Conservation (phyloP, 2,329 filamentous ascomycete genomes). For the Venturia effusa region DNA sequence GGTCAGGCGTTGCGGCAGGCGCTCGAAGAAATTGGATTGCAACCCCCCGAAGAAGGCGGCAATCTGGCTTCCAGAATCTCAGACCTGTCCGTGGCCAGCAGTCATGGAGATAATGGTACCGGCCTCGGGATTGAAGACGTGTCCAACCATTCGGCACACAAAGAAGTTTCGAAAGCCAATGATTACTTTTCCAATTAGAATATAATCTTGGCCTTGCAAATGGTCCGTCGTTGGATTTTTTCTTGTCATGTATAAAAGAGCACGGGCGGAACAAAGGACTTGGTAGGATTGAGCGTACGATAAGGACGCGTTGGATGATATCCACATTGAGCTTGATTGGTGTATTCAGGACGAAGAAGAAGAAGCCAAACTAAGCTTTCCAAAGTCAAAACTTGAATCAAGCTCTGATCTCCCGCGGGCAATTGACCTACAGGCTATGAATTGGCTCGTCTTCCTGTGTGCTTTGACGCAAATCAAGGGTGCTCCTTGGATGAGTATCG, state of each 20-base stretch:
- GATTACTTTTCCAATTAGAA: not conserved
- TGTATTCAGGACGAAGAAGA: too few species aligned
- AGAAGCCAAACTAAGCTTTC: too few species aligned
- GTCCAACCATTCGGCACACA: not conserved
- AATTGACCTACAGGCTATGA: too few species aligned
- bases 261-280: too few species aligned
- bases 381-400: too few species aligned
- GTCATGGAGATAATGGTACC: not conserved
- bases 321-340: too few species aligned
- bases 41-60: not conserved
- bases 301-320: too few species aligned
- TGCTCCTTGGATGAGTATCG: too few species aligned
- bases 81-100: not conserved
- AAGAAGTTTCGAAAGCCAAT: not conserved
- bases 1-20: constrained; percentile 69
- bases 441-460: too few species aligned
- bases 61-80: not conserved
- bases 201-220: not conserved
- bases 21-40: constrained; percentile 41
- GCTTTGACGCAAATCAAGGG: too few species aligned
- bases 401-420: too few species aligned
- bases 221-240: not conserved
- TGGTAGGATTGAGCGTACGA: too few species aligned
- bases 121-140: not conserved
- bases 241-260: not conserved